Evolutionary conservation across 352 stramenopile genomes (phyloP), one percentile per base, ranked within the genome.

Genomic region (Globisporangium yorkense): DNA sequence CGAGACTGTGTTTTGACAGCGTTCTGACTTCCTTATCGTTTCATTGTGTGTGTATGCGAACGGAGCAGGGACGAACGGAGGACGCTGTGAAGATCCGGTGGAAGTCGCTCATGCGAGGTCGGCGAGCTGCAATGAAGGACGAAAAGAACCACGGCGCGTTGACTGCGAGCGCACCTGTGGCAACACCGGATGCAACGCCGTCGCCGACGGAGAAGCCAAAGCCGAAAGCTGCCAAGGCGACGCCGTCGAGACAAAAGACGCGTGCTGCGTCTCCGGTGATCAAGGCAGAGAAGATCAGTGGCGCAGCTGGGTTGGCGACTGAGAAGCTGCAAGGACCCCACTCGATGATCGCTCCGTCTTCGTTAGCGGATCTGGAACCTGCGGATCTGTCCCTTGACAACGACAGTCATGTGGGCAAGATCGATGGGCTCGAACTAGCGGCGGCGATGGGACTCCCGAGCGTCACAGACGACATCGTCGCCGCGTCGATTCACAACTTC

Each of bases 1-100:
- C 5, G 29, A 5, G n/a, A 6, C 44, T 33, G 10, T 20, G 37
- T 8, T 9, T 51, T n/a, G 37, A 43, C 37, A 43, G 12, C 2
- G 12, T 12, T 43, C 37, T 43, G 37, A 43, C 8, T 46, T 2
- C 8, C 10, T 6, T 46, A 15, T 51, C 24, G 54, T 3, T 24
- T 41, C 49, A 15, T 33, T 3, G 13, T 41, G 8, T 35, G 4
- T 35, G 12, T 47, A 16, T 13, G 3, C 7, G 6, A 20, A 3
- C 24, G 20, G 41, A 39, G 9, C 54, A 93, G 73, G 92, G 92
- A 10, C 80, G 92, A 61, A 97, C 89, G 2, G 91, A 97, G 70
- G 94, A 98, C 55, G 85, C 87, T 7, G 88, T 97, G 3, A 97
- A 97, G 72, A 97, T 97, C 52, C 81, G 88, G 9, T 97, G 90